Percentiles rank a stretch among this genome's conserved stretches.
Conservation (phyloP, 2,329 filamentous ascomycete species). For the Fusarium buxicola region DNA sequence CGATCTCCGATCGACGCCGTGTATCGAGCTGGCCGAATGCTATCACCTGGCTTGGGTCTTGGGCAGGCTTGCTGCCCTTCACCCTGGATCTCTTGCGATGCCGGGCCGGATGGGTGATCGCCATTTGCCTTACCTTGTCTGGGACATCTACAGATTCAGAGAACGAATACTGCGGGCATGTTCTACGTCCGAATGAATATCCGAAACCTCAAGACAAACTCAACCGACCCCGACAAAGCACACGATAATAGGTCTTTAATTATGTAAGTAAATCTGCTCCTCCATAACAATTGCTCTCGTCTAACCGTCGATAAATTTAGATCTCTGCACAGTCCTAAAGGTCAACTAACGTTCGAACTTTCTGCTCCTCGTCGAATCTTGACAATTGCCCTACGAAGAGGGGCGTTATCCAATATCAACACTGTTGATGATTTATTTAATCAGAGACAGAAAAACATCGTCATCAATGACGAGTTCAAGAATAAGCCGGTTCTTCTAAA, state of each 20-base stretch:
- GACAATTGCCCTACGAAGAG: conserved; percentile 2
- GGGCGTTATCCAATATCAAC: neutral
- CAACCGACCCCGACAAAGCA: neutral
- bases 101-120: neutral
- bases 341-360: neutral
- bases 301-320: neutral
- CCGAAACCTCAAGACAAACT: neutral
- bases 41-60: conserved; percentile 8
- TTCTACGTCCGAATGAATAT: neutral
- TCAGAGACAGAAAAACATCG: neutral
- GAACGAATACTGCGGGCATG: neutral
- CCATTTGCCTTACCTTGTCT: neutral
- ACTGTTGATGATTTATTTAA: neutral
- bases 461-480: conserved; percentile 2
- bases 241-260: neutral
- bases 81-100: neutral
- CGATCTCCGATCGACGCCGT: neutral
- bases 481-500: conserved; percentile 1
- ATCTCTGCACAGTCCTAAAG: neutral
- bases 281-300: neutral
- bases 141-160: neutral
- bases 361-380: conserved; percentile 9
- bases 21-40: conserved; percentile 10
- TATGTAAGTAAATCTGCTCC: neutral
- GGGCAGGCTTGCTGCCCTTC: neutral